Percentiles rank a stretch among this genome's conserved stretches.
phyloP scores from a whole-genome alignment of 2,329 filamentous ascomycete genomes.

The Sporothrix humicola region DNA sequence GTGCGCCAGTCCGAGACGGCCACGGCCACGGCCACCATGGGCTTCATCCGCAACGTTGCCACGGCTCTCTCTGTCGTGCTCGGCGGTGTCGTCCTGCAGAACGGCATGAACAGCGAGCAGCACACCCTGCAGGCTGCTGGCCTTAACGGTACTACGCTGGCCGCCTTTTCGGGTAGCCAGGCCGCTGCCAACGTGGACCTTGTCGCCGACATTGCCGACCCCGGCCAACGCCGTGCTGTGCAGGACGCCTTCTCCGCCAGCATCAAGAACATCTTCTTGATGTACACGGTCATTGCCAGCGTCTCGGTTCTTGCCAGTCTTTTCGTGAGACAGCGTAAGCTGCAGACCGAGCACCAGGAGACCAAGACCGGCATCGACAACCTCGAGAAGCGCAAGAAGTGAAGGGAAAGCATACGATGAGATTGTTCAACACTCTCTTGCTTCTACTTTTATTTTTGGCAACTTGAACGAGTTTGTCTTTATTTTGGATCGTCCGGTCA shows the following conservation, averaged over 20 bases:
- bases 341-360: slow-evolving; percentile 32
- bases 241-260: slow-evolving; percentile 29
- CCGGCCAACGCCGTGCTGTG: slow-evolving; percentile 29
- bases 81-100: slow-evolving; percentile 80
- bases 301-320: slow-evolving; percentile 30
- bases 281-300: slow-evolving; percentile 32
- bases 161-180: slow-evolving; percentile 57
- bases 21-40: slow-evolving; percentile 62
- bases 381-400: slow-evolving; percentile 23
- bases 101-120: slow-evolving; percentile 63
- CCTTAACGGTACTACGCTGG: slow-evolving; percentile 34
- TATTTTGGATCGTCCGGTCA: background rate
- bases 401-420: background rate
- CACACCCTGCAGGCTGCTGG: slow-evolving; percentile 46
- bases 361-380: slow-evolving; percentile 32
- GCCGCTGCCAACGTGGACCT: slow-evolving; percentile 67
- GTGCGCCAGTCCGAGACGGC: slow-evolving; percentile 63
- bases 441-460: background rate
- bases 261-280: slow-evolving; percentile 32
- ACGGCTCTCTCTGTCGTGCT: slow-evolving; percentile 72
- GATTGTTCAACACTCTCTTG: background rate
- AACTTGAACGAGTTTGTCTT: background rate
- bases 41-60: slow-evolving; percentile 64
- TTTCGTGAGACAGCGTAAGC: slow-evolving; percentile 27
- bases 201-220: slow-evolving; percentile 50